Conservation (phyloP, 2,329 filamentous ascomycete genomes). For the Fusarium vanettenii region DNA sequence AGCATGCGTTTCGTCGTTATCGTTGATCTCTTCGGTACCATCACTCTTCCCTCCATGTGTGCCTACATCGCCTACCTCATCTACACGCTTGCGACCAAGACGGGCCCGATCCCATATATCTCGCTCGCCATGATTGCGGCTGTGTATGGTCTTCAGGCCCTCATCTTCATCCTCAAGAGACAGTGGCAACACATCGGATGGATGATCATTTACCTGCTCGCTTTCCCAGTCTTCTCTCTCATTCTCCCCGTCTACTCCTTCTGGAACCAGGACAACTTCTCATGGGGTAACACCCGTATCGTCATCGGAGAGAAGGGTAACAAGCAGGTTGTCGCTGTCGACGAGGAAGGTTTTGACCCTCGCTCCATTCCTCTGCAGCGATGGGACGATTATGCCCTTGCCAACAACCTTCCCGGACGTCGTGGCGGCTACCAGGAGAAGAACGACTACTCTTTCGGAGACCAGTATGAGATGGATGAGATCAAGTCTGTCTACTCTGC, state of each 20-base stretch:
- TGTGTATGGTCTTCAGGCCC: slow-evolving; percentile 93
- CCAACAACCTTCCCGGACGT: slow-evolving; percentile 90
- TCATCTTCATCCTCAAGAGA: slow-evolving; percentile 96
- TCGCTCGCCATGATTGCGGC: slow-evolving; percentile 90
- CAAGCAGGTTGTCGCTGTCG: slow-evolving; percentile 89
- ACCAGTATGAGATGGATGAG: slow-evolving; percentile 96
- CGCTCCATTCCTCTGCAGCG: slow-evolving; percentile 92
- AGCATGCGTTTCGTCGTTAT: slow-evolving; percentile 98
- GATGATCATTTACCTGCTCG: slow-evolving; percentile 99
- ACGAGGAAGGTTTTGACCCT: slow-evolving; percentile 89
- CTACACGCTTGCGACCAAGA: slow-evolving; percentile 76
- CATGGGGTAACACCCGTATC: slow-evolving; percentile 98
- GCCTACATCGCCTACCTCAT: slow-evolving; percentile 90
- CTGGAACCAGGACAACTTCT: slow-evolving; percentile 99
- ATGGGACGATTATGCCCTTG: slow-evolving; percentile 94
- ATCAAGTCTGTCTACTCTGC: slow-evolving; percentile 97
- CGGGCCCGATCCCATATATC: slow-evolving; percentile 83
- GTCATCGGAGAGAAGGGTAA: slow-evolving; percentile 94
- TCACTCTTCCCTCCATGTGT: slow-evolving; percentile 90
- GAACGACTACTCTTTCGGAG: slow-evolving; percentile 72
- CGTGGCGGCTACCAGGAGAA: slow-evolving; percentile 80
- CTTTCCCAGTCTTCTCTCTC: slow-evolving; percentile 94
- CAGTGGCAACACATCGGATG: slow-evolving; percentile 99
- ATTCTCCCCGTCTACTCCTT: slow-evolving; percentile 95
- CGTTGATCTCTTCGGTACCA: slow-evolving; percentile 90